phyloP scores from a whole-genome alignment of 2,329 filamentous ascomycete genomes.

The Helminthosporium solani region DNA sequence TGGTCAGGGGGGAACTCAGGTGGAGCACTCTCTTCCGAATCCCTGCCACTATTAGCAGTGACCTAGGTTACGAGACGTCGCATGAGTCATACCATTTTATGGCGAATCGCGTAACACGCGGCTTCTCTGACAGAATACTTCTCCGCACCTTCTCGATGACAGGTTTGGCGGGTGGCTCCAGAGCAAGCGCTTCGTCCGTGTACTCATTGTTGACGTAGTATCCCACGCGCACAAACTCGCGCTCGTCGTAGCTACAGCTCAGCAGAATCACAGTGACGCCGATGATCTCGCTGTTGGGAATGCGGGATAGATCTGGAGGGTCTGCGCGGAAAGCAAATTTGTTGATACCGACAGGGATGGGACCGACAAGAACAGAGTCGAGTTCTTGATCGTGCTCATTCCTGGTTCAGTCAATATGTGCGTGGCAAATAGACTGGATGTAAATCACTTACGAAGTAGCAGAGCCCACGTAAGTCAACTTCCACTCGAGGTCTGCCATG shows the following conservation, averaged over 20 bases:
- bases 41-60: conserved; percentile 59
- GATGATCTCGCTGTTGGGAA: conserved; percentile 91
- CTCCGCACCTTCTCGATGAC: conserved; percentile 88
- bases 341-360: conserved; percentile 96
- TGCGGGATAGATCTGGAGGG: conserved; percentile 83
- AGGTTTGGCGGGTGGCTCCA: conserved; percentile 88
- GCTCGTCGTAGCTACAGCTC: conserved; percentile 92
- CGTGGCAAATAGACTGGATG: conserved; percentile 3
- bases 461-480: conserved; percentile 97
- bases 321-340: conserved; percentile 98
- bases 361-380: conserved; percentile 91
- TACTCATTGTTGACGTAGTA: conserved; percentile 99
- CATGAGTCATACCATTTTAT: conserved; percentile 82
- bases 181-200: conserved; percentile 82
- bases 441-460: conserved; percentile 77
- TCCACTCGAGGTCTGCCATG: conserved; percentile 89
- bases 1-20: conserved; percentile 97
- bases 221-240: conserved; percentile 95
- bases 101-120: conserved; percentile 91
- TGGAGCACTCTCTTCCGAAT: conserved; percentile 94
- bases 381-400: conserved; percentile 98
- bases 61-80: conserved; percentile 3
- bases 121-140: conserved; percentile 95
- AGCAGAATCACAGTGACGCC: conserved; percentile 96
- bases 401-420: conserved; percentile 47